Conservation (phyloP, 495 filamentous ascomycete genomes). For the Tuber calosporum region DNA sequence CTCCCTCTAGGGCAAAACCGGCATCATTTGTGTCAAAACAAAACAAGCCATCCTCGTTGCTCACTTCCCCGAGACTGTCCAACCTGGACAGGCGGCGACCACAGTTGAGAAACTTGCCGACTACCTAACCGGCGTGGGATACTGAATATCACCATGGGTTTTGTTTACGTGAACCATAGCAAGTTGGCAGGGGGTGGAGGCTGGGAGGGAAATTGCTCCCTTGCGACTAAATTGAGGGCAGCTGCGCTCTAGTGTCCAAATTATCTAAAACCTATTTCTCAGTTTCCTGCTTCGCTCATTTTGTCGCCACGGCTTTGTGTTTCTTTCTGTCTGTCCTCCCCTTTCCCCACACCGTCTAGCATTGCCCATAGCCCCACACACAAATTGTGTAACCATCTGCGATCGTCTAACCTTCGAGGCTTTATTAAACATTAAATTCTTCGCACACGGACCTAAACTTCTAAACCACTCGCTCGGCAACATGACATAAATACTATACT, state of each 20-base stretch:
- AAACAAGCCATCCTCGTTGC: conserved; percentile 75
- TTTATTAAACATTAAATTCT: conserved; percentile 1
- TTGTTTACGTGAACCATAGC: conserved; percentile 8
- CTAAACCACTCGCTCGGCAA: neutral
- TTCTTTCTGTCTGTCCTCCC: neutral
- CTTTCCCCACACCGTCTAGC: neutral
- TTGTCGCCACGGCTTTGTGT: neutral
- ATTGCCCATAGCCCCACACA: neutral
- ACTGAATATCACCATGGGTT: conserved; percentile 47
- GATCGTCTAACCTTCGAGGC: neutral
- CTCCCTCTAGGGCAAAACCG: conserved; percentile 63
- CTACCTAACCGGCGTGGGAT: conserved; percentile 63
- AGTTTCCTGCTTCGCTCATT: neutral
- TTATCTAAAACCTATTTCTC: conserved; percentile 5
- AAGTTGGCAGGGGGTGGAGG: neutral
- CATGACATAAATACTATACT: neutral
- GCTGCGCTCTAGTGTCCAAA: neutral
- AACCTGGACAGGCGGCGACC: conserved; percentile 59
- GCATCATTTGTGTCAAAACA: conserved; percentile 72
- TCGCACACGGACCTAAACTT: neutral
- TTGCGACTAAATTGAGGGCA: neutral
- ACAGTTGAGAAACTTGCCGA: conserved; percentile 64
- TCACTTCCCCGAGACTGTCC: conserved; percentile 66
- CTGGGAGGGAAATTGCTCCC: neutral
- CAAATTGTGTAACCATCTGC: neutral